These are phyloP conservation scores for Suillus bovinus DNA, from an alignment of 768 basidiomycete genomes.

Conservation along the genomic window DNA sequence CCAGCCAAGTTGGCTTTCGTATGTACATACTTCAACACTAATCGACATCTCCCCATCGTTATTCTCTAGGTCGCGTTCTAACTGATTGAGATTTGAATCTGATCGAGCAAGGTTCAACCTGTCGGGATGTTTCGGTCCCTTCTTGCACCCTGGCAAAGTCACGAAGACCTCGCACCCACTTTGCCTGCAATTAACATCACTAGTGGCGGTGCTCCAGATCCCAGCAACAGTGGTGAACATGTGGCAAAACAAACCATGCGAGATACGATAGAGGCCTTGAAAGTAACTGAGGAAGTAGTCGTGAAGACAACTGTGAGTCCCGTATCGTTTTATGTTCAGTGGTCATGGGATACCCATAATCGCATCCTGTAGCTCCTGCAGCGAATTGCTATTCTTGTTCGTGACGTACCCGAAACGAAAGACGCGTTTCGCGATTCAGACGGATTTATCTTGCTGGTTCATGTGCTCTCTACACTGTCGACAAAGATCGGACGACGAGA, in stretches of 20 bases:
- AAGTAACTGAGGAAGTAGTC: slow-evolving; percentile 48
- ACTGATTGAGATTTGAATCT: not conserved
- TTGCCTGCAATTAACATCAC: not conserved
- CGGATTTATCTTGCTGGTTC: slow-evolving; percentile 76
- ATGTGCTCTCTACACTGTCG: slow-evolving; percentile 62
- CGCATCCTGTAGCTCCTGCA: slow-evolving; percentile 48
- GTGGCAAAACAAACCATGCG: slow-evolving; percentile 52
- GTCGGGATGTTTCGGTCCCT: slow-evolving; percentile 9
- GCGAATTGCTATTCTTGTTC: slow-evolving; percentile 69
- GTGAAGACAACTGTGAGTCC: slow-evolving; percentile 54
- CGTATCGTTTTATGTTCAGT: not conserved
- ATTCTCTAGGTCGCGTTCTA: not conserved
- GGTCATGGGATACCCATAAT: not conserved
- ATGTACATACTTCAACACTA: not conserved
- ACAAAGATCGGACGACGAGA: slow-evolving; percentile 29
- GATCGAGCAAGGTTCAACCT: not conserved
- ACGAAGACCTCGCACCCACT: not conserved
- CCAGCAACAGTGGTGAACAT: not conserved
- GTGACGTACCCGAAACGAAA: slow-evolving; percentile 63
- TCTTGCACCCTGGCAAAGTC: slow-evolving; percentile 7
- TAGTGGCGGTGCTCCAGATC: not conserved
- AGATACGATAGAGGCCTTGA: slow-evolving; percentile 68
- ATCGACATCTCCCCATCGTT: not conserved
- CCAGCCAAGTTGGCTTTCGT: not conserved
- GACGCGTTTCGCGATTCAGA: slow-evolving; percentile 81